Evolutionary conservation across 176 grass and related monocot species (phyloP).

Genomic region (Cenchrus purpureus): DNA sequence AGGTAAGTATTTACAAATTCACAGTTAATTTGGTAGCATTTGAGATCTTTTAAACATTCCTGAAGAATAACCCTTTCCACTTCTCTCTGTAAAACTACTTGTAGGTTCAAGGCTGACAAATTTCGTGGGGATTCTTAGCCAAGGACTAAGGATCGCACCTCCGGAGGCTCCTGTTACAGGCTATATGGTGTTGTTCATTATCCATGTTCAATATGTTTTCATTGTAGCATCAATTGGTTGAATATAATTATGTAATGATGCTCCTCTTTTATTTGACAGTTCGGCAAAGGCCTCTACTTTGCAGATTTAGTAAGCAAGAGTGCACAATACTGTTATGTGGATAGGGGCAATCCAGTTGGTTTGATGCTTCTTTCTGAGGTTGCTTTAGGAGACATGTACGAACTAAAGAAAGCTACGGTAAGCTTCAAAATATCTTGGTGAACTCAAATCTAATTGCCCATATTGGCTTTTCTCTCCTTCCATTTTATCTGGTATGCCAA

Average conservation of each 20-base stretch:
- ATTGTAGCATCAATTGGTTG: conserved; percentile 19
- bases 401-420: conserved; percentile 88
- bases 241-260: conserved; percentile 37
- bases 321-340: conserved; percentile 90
- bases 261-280: conserved; percentile 52
- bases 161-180: conserved; percentile 90
- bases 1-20: background rate
- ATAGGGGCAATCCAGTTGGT: conserved; percentile 76
- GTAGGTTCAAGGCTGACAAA: conserved; percentile 97
- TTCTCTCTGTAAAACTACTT: conserved; percentile 33
- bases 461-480: conserved; percentile 3
- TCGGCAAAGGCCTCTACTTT: conserved; percentile 96
- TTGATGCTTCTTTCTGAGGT: conserved; percentile 98
- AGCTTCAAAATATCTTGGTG: conserved; percentile 38
- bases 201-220: background rate
- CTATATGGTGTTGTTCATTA: conserved; percentile 74
- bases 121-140: conserved; percentile 95
- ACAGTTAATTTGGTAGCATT: conserved; percentile 13
- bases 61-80: background rate
- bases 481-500: conserved; percentile 9
- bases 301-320: conserved; percentile 97
- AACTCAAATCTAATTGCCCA: conserved; percentile 8
- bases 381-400: conserved; percentile 90
- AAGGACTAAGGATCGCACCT: conserved; percentile 96
- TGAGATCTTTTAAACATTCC: background rate